These are phyloP conservation scores for Pyrenophora tritici-repentis DNA, from an alignment of 2,329 filamentous ascomycete genomes.

Conservation along the genomic window DNA sequence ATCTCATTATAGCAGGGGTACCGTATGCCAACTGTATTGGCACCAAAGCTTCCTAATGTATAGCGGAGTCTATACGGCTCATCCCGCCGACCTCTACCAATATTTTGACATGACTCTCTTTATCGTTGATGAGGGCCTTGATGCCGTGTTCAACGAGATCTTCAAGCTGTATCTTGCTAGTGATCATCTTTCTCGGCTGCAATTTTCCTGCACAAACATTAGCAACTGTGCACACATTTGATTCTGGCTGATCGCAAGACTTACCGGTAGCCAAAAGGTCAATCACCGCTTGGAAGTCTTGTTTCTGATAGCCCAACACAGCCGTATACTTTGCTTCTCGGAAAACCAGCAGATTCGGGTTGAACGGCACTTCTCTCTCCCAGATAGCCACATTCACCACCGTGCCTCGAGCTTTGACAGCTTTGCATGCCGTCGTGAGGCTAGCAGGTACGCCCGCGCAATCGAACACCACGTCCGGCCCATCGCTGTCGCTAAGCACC, in stretches of 20 bases:
- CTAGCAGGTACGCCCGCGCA: conserved; percentile 63
- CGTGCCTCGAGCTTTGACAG: conserved; percentile 59
- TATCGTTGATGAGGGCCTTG: conserved; percentile 61
- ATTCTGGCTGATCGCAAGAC: conserved; percentile 1
- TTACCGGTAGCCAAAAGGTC: conserved; percentile 51
- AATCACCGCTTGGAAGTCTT: conserved; percentile 64
- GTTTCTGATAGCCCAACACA: conserved; percentile 56
- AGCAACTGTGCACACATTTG: neutral
- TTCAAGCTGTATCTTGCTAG: conserved; percentile 60
- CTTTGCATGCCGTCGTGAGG: conserved; percentile 50
- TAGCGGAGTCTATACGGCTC: conserved; percentile 19
- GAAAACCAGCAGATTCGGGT: conserved; percentile 60
- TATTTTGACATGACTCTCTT: conserved; percentile 67
- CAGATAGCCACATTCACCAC: conserved; percentile 70
- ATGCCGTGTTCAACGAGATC: conserved; percentile 64
- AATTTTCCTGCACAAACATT: conserved; percentile 50
- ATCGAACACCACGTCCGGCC: conserved; percentile 65
- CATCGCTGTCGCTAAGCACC: conserved; percentile 55
- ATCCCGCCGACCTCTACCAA: conserved; percentile 54
- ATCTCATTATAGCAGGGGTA: neutral
- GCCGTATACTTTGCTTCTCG: conserved; percentile 59
- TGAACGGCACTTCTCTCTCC: conserved; percentile 60
- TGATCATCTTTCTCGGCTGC: conserved; percentile 64
- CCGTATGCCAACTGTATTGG: too few relatives aligned
- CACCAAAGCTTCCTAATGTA: conserved; percentile 4